These are phyloP conservation scores for Aspergillus diversus DNA, from an alignment of 495 filamentous ascomycete genomes.

Conservation along the genomic window DNA sequence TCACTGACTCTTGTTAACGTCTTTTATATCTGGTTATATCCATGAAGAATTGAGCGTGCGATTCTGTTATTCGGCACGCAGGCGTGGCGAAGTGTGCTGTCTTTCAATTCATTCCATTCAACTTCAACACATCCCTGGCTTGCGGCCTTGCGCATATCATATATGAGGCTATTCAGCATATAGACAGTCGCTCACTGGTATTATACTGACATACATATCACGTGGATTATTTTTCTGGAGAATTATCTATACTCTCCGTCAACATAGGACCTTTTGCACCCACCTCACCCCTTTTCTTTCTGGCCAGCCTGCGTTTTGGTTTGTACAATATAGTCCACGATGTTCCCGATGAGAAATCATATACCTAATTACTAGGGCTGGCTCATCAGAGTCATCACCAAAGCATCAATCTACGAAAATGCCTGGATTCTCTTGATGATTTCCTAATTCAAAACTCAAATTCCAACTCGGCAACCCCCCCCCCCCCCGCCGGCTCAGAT, in stretches of 20 bases:
- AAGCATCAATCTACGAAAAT: constrained; percentile 74
- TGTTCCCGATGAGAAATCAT: no score
- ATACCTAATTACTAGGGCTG: constrained; percentile 52
- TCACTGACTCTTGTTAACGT: constrained; percentile 20
- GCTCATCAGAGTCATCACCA: constrained; percentile 92
- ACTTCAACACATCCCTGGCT: background rate
- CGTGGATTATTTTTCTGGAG: no score
- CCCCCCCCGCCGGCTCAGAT: constrained; percentile 27
- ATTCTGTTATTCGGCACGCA: constrained; percentile 29
- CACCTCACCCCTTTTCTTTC: no score
- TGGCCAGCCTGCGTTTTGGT: no score
- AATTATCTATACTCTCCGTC: no score
- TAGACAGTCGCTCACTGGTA: no score
- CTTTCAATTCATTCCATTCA: background rate
- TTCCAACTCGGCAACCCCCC: constrained; percentile 17
- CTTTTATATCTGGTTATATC: constrained; percentile 13
- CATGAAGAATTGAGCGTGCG: constrained; percentile 25
- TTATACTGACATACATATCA: no score
- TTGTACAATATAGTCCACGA: no score
- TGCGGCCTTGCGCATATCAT: no score
- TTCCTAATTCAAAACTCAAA: constrained; percentile 59
- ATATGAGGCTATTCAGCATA: no score
- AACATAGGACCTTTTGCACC: no score
- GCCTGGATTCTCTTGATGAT: constrained; percentile 66
- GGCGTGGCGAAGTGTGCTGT: constrained; percentile 32